These are phyloP conservation scores for Penstemon newberryi DNA, from an alignment of 257 asterid genomes.

Conservation along the genomic window DNA sequence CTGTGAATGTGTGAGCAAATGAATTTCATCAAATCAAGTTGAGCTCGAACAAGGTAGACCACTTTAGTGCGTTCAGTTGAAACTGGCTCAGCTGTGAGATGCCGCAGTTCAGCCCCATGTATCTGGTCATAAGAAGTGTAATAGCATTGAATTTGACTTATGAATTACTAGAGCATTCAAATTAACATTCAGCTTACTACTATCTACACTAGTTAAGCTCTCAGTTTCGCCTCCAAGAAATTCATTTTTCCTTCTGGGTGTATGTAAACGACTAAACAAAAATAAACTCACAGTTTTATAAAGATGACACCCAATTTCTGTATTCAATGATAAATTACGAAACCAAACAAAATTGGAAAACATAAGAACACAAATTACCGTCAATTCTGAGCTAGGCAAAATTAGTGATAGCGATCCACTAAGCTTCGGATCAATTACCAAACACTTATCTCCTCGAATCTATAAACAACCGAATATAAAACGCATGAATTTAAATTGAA, in stretches of 20 bases:
- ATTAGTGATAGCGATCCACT: constrained; percentile 86
- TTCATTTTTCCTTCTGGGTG: neutral
- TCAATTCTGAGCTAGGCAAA: constrained; percentile 80
- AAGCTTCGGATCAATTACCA: constrained; percentile 91
- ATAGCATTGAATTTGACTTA: neutral
- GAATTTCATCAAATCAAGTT: constrained; percentile 71
- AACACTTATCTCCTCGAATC: constrained; percentile 96
- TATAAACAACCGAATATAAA: constrained; percentile 26
- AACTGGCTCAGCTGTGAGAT: constrained; percentile 80
- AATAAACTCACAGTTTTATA: too few species aligned
- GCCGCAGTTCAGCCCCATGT: constrained; percentile 84
- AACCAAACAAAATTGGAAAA: constrained; percentile 1
- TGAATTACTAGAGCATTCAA: neutral
- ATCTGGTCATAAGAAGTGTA: constrained; percentile 53
- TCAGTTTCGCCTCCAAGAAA: neutral
- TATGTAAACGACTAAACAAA: constrained; percentile 1
- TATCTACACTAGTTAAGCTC: constrained; percentile 10
- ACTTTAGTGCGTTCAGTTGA: constrained; percentile 82
- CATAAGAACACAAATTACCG: constrained; percentile 43
- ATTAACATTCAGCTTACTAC: neutral
- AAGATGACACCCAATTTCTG: too few species aligned
- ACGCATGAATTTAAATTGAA: neutral
- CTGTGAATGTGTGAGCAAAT: constrained; percentile 75
- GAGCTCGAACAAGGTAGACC: constrained; percentile 83
- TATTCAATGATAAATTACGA: neutral